Base-by-base conservation (phyloP, 1,284 basidiomycete species). In the Rhodotorula sp. region DNA sequence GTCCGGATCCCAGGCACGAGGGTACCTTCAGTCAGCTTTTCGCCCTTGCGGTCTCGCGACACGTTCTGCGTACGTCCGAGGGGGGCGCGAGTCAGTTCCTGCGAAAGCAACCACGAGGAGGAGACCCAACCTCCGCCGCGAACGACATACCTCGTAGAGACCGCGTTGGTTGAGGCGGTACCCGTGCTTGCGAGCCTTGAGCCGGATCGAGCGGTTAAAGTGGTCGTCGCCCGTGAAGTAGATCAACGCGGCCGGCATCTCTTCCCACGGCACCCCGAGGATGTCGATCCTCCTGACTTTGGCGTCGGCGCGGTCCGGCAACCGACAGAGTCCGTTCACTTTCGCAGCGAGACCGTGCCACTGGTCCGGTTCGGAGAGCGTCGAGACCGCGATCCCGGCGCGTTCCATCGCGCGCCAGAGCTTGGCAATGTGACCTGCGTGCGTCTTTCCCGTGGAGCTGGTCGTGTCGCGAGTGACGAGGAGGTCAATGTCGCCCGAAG, bases 401-500 rank as follows among this genome's bases (percentile, higher is more conserved):
- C 79, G 73, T 67, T 86, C 87, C n/a, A 94, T 54, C 54, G 57
- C 51, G 46, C 57, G 29, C 62, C 60, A 69, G 3, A 62, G 64
- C 62, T 66, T 26, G 39, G 58, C 49, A 21, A 67, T 46, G 39
- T 56, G 54, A 7, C 54, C 29, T 12, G 54, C 54, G 54, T 94
- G 92, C 0, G 88, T 90, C 69, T 82, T 85, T 0, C 91, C 91
- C 77, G 93, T 80, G 0, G 86, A 16, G 23, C 54, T 26, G 16
- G 54, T 85, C 21, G 67, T 48, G 34, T 88, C 85, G 21, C 92
- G 87, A 0, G 91, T 92, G 75, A 96, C 89, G 70, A 96, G 81
- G 64, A 96, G 88, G 80, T 97, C 93, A 68, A 97, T 92, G 80
- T 96, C 93, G 1, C 93, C 93, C 68, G 91, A 94, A 63, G 87